Percentiles rank a stretch among this genome's conserved stretches.
Evolutionary conservation across 768 basidiomycete genomes (phyloP).

Genomic region (Fomitopsis serialis): DNA sequence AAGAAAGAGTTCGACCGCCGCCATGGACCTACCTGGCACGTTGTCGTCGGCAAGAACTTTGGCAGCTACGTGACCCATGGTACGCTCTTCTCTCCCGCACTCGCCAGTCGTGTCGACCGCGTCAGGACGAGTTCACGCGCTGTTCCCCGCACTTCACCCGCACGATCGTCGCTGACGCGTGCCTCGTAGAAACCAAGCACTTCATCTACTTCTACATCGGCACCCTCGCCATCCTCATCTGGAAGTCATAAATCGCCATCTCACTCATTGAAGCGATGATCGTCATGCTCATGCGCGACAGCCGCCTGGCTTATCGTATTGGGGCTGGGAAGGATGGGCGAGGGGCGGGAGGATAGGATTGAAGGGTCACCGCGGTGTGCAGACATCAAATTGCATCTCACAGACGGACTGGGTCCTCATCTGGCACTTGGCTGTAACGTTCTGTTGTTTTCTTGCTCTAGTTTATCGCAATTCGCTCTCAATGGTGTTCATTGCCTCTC

Average conservation of each 20-base stretch:
- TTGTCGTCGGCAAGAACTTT: slow-evolving; percentile 98
- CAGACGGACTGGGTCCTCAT: not conserved
- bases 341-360: not conserved
- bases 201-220: slow-evolving; percentile 99
- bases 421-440: not conserved
- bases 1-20: slow-evolving; percentile 96
- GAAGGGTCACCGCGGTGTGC: not conserved
- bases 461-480: not conserved
- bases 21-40: slow-evolving; percentile 95
- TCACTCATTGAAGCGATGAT: not conserved
- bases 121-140: slow-evolving; percentile 6
- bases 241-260: slow-evolving; percentile 63
- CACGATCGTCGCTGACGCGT: not conserved
- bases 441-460: not conserved
- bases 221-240: slow-evolving; percentile 86
- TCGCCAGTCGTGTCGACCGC: slow-evolving; percentile 8
- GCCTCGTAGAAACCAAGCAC: slow-evolving; percentile 81
- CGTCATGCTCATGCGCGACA: not conserved
- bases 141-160: slow-evolving; percentile 5
- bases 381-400: too few relatives aligned
- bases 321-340: not conserved
- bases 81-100: slow-evolving; percentile 33
- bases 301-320: not conserved
- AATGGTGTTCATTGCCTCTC: not conserved
- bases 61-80: slow-evolving; percentile 97